phyloP scores from a whole-genome alignment of 1,284 basidiomycete species.

The Chiua sp. region DNA sequence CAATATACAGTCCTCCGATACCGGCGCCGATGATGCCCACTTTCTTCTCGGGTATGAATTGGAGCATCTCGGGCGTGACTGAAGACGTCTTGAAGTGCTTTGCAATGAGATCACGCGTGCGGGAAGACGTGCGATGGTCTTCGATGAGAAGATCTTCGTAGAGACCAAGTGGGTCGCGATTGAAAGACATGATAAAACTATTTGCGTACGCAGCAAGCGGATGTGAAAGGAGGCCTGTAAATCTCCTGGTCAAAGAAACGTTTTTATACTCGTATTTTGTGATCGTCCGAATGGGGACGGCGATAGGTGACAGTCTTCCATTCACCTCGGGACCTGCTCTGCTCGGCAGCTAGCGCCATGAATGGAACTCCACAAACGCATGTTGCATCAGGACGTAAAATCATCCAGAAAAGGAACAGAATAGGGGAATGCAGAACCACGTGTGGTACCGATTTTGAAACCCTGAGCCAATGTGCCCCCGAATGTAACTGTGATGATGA shows the following conservation, averaged over 20 bases:
- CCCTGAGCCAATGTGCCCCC: neutral
- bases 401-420: neutral
- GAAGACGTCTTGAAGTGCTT: neutral
- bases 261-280: neutral
- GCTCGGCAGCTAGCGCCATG: too few species aligned
- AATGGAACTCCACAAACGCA: too few species aligned
- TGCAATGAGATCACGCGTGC: neutral
- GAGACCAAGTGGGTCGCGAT: neutral
- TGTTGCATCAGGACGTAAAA: neutral
- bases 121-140: neutral
- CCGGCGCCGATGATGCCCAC: neutral
- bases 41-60: neutral
- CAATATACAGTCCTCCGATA: neutral
- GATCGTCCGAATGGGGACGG: neutral
- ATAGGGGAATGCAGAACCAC: neutral
- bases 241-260: neutral
- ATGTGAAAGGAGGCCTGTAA: neutral
- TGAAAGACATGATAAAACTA: neutral
- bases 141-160: neutral
- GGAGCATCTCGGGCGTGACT: neutral
- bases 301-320: neutral
- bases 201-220: neutral
- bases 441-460: neutral
- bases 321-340: neutral
- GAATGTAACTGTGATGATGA: neutral